These are phyloP conservation scores for Colletotrichum chlorophyti DNA, from an alignment of 2,329 filamentous ascomycete species.

Conservation along the genomic window DNA sequence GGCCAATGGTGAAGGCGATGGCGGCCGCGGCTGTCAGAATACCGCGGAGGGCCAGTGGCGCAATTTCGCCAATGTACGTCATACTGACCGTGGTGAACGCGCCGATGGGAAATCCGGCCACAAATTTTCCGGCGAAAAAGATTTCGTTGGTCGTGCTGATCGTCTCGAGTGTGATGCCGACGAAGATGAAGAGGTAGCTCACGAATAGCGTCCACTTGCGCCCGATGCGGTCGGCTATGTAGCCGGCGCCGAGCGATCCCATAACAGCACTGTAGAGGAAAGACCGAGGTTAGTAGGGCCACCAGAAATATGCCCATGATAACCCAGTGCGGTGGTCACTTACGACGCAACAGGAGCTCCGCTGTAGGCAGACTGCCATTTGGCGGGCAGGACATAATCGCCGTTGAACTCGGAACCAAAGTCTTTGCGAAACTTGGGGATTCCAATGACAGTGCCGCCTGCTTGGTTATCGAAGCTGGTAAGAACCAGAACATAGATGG, in stretches of 20 bases:
- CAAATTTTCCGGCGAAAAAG: constrained; percentile 50
- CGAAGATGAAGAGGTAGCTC: constrained; percentile 43
- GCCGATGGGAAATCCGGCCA: constrained; percentile 47
- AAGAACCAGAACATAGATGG: constrained; percentile 46
- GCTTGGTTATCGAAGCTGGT: constrained; percentile 51
- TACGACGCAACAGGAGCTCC: constrained; percentile 48
- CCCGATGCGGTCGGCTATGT: constrained; percentile 19
- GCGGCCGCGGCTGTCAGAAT: constrained; percentile 37
- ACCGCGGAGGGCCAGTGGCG: constrained; percentile 37
- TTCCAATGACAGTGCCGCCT: constrained; percentile 46
- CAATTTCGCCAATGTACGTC: constrained; percentile 40
- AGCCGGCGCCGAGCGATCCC: constrained; percentile 23
- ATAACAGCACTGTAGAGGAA: constrained; percentile 23
- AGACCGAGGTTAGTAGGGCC: neutral
- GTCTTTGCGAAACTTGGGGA: constrained; percentile 51
- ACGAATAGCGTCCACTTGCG: constrained; percentile 36
- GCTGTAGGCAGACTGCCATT: constrained; percentile 52
- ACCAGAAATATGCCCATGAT: no score
- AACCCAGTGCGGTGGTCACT: constrained; percentile 6
- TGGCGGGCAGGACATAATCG: constrained; percentile 46
- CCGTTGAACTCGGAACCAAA: constrained; percentile 45
- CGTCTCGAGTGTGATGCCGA: constrained; percentile 45
- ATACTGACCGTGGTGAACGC: constrained; percentile 35
- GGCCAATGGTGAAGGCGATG: constrained; percentile 35
- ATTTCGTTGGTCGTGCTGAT: constrained; percentile 39